A percentile compares a stretch with the other conserved stretches of the same genome.
Conservation (phyloP, 768 basidiomycete genomes). For the Leccinum variicolor region DNA sequence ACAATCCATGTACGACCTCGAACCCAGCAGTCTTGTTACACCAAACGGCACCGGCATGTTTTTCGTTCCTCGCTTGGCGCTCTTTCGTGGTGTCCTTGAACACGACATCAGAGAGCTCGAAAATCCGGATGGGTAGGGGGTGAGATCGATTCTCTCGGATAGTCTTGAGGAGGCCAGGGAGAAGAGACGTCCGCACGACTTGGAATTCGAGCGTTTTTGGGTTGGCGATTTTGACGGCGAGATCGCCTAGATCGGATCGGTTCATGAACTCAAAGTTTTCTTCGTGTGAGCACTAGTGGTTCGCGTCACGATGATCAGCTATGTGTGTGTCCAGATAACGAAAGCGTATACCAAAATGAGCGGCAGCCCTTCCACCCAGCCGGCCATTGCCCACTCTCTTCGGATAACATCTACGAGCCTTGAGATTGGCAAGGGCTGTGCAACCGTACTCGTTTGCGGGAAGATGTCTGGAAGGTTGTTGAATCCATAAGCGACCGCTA, state of each 20-base stretch:
- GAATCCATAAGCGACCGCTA: constrained; percentile 96
- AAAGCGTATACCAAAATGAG: constrained; percentile 70
- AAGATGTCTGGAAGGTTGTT: constrained; percentile 93
- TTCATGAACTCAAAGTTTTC: constrained; percentile 97
- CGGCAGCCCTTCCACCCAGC: constrained; percentile 94
- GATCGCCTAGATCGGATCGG: constrained; percentile 73
- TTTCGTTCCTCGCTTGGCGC: constrained; percentile 82
- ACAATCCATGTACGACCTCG: constrained; percentile 91
- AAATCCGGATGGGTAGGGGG: constrained; percentile 86
- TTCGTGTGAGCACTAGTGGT: constrained; percentile 87
- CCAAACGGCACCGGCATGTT: constrained; percentile 89
- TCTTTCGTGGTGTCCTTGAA: constrained; percentile 79
- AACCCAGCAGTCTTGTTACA: constrained; percentile 97
- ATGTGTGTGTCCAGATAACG: neutral
- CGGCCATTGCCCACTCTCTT: constrained; percentile 88
- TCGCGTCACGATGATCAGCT: constrained; percentile 4
- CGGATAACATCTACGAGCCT: constrained; percentile 87
- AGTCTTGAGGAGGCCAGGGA: constrained; percentile 96
- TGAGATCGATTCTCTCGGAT: constrained; percentile 95
- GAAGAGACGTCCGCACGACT: constrained; percentile 91
- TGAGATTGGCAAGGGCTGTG: constrained; percentile 86
- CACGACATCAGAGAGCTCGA: constrained; percentile 92
- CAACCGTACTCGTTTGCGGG: constrained; percentile 92
- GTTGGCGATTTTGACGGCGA: constrained; percentile 90
- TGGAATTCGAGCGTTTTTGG: constrained; percentile 98